Evolutionary conservation across 1,284 basidiomycete genomes (phyloP).

Genomic region (Lentinula novae-zelandiae): DNA sequence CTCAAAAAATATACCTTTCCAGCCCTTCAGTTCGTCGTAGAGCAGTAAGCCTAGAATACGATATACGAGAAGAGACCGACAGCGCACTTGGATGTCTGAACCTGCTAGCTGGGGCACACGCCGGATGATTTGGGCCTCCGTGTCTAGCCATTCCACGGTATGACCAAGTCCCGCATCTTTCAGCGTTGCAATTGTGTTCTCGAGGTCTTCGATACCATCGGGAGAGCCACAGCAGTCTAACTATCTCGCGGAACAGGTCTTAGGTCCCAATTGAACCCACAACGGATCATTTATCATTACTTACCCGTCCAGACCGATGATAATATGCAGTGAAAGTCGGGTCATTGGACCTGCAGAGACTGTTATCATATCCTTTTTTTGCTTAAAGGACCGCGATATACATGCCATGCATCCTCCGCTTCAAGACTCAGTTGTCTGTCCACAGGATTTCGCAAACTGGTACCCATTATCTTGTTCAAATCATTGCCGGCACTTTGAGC

Average conservation of each 20-base stretch:
- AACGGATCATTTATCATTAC: background rate
- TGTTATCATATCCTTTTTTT: background rate
- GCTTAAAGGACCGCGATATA: background rate
- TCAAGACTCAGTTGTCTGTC: slow-evolving; percentile 8
- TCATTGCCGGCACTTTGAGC: slow-evolving; percentile 15
- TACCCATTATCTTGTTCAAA: slow-evolving; percentile 15
- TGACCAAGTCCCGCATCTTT: slow-evolving; percentile 10
- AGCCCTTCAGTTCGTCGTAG: slow-evolving; percentile 3
- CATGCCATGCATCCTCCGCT: slow-evolving; percentile 10
- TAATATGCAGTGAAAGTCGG: slow-evolving; percentile 11
- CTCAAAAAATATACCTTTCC: slow-evolving; percentile 12
- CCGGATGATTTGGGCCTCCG: slow-evolving; percentile 7
- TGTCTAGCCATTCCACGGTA: slow-evolving; percentile 14
- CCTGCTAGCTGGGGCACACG: slow-evolving; percentile 9
- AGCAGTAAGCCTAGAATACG: background rate
- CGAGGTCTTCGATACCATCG: slow-evolving; percentile 7
- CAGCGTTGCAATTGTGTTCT: slow-evolving; percentile 4
- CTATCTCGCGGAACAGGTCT: background rate
- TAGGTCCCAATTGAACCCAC: background rate
- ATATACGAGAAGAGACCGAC: background rate
- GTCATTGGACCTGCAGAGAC: slow-evolving; percentile 6
- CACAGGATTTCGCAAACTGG: slow-evolving; percentile 8
- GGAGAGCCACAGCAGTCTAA: slow-evolving; percentile 10
- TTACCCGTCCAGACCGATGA: slow-evolving; percentile 11
- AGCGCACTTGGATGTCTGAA: background rate